Evolutionary conservation across 2,329 filamentous ascomycete genomes (phyloP).

Genomic region (Cercospora sp.): DNA sequence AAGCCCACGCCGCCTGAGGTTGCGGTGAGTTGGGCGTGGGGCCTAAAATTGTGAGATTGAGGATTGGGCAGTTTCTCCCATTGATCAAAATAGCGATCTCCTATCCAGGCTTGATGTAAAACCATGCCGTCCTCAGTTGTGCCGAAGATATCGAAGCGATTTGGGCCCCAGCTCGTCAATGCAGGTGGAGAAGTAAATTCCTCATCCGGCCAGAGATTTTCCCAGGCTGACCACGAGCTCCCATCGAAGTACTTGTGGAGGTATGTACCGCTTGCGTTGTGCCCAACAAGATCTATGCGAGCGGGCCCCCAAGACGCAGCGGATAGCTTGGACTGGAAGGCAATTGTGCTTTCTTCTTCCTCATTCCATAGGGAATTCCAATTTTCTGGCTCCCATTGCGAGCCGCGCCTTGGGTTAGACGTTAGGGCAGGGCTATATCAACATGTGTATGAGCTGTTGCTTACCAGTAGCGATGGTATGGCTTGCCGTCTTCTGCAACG

Average conservation of each 20-base stretch:
- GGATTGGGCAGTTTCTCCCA: not conserved
- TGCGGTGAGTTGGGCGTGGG: not conserved
- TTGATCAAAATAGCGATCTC: not conserved
- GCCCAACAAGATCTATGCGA: conserved; percentile 3
- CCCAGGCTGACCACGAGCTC: not conserved
- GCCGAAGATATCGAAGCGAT: conserved; percentile 2
- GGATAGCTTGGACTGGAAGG: not conserved
- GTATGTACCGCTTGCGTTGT: not conserved
- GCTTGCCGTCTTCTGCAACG: not conserved
- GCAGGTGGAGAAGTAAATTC: not conserved
- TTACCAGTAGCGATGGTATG: conserved; percentile 5
- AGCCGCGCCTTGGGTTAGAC: not conserved
- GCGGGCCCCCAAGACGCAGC: not conserved
- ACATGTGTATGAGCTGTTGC: not conserved
- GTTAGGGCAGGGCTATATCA: not conserved
- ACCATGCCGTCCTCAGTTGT: not conserved
- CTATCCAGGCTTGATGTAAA: conserved; percentile 2
- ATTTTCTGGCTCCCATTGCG: not conserved
- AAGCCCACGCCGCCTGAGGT: not conserved
- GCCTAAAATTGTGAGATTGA: not conserved
- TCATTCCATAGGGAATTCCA: not conserved
- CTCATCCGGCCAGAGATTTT: conserved; percentile 1
- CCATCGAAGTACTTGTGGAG: conserved; percentile 3
- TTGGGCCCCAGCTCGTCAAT: not conserved
- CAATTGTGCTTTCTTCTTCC: not conserved